Percentiles rank a stretch among this genome's conserved stretches.
Evolutionary conservation across 192 early-diverging fungal species (phyloP).

Genomic region (Entrophospora sp.): DNA sequence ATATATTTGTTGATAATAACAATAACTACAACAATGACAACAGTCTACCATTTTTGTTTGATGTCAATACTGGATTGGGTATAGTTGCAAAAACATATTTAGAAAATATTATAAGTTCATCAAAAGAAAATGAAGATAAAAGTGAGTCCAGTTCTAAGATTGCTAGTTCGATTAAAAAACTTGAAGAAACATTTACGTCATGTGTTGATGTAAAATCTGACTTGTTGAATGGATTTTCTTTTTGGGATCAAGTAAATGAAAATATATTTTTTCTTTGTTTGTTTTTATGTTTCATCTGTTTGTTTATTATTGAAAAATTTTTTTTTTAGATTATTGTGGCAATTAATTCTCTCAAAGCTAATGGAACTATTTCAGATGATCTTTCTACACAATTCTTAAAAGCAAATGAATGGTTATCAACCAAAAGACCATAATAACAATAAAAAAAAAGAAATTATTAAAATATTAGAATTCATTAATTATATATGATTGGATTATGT

Average conservation of each 20-base stretch:
- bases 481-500: too few relatives aligned
- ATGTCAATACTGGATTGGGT: slow-evolving; percentile 43
- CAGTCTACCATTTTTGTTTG: slow-evolving; percentile 44
- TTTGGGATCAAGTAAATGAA: slow-evolving; percentile 35
- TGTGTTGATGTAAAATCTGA: slow-evolving; percentile 36
- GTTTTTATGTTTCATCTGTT: neutral
- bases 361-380: neutral
- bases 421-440: neutral
- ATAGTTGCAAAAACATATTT: slow-evolving; percentile 43
- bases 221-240: slow-evolving; percentile 36
- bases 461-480: too few relatives aligned
- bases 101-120: slow-evolving; percentile 28
- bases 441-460: too few relatives aligned
- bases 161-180: slow-evolving; percentile 26
- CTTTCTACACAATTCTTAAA: slow-evolving; percentile 15
- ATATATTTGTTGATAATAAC: neutral
- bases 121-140: slow-evolving; percentile 9
- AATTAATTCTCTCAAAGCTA: neutral
- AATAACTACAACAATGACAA: neutral
- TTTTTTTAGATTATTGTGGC: slow-evolving; percentile 13
- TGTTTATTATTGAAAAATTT: neutral
- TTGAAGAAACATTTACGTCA: slow-evolving; percentile 34
- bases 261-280: neutral
- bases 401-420: slow-evolving; percentile 18
- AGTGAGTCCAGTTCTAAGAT: neutral